Evolutionary conservation across 768 basidiomycete genomes (phyloP).

Genomic region (Leccinellum albellum): DNA sequence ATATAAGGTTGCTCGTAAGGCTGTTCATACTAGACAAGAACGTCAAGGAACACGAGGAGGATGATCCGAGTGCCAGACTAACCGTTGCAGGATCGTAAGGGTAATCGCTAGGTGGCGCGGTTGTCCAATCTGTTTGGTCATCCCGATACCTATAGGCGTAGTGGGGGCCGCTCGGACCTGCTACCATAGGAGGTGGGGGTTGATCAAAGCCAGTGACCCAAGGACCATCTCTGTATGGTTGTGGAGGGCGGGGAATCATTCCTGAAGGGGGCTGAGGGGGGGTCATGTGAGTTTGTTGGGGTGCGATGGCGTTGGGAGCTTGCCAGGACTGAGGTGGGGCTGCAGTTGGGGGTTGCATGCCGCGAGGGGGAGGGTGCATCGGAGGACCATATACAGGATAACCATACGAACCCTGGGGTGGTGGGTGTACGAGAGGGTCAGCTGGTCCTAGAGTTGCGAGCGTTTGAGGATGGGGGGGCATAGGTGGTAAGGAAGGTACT

Average conservation of each 20-base stretch:
- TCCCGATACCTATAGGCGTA: constrained; percentile 65
- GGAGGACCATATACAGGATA: constrained; percentile 40
- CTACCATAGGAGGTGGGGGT: constrained; percentile 45
- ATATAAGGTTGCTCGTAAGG: constrained; percentile 61
- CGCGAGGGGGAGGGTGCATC: constrained; percentile 35
- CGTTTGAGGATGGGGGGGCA: constrained; percentile 26
- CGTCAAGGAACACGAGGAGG: constrained; percentile 4
- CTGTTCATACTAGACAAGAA: constrained; percentile 46
- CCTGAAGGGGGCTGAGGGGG: constrained; percentile 43
- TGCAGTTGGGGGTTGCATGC: constrained; percentile 44
- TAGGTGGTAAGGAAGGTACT: constrained; percentile 23
- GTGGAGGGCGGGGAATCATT: constrained; percentile 43
- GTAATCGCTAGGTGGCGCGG: constrained; percentile 43
- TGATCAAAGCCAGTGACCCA: constrained; percentile 59
- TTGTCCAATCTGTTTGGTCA: constrained; percentile 49
- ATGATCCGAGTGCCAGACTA: constrained; percentile 17
- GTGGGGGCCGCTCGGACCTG: constrained; percentile 39
- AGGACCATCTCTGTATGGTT: constrained; percentile 45
- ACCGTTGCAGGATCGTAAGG: constrained; percentile 52
- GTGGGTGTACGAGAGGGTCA: constrained; percentile 28
- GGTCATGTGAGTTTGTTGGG: constrained; percentile 60
- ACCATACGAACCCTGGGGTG: constrained; percentile 26
- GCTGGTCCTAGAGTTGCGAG: constrained; percentile 28
- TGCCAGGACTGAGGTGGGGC: constrained; percentile 66
- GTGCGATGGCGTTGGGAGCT: constrained; percentile 54